A percentile compares a stretch with the other conserved stretches of the same genome.
phyloP scores from a whole-genome alignment of 176 grass and related monocot genomes.

The Oryza brachyantha region DNA sequence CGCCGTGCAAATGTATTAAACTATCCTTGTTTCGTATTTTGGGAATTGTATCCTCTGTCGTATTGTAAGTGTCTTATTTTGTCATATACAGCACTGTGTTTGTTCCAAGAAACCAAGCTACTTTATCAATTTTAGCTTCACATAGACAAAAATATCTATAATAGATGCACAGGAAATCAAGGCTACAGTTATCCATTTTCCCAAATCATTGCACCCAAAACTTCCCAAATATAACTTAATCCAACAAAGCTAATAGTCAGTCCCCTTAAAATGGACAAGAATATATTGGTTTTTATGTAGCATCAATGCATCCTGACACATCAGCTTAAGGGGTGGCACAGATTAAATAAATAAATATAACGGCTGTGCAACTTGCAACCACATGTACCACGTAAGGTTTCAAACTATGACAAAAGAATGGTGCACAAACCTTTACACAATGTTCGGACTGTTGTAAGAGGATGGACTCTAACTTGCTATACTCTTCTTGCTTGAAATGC shows the following conservation, averaged over 20 bases:
- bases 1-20: not conserved
- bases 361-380: not conserved
- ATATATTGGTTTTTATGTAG: not conserved
- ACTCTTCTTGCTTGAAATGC: conserved; percentile 58
- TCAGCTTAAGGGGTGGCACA: not conserved
- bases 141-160: not conserved
- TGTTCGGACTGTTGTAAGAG: conserved; percentile 42
- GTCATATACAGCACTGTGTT: not conserved
- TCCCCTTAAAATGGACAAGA: no score
- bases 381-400: not conserved
- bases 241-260: no score
- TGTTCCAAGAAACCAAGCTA: not conserved
- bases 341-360: not conserved
- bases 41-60: not conserved
- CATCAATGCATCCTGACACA: not conserved
- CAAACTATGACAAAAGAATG: conserved; percentile 6
- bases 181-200: not conserved
- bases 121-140: not conserved
- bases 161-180: not conserved
- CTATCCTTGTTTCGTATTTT: not conserved
- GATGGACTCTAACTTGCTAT: conserved; percentile 47
- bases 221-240: not conserved
- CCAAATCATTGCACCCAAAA: not conserved
- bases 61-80: not conserved
- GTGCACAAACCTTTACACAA: conserved; percentile 49